These are phyloP conservation scores for Citrus sp. DNA, from an alignment of 345 rosid genomes.

Conservation along the genomic window DNA sequence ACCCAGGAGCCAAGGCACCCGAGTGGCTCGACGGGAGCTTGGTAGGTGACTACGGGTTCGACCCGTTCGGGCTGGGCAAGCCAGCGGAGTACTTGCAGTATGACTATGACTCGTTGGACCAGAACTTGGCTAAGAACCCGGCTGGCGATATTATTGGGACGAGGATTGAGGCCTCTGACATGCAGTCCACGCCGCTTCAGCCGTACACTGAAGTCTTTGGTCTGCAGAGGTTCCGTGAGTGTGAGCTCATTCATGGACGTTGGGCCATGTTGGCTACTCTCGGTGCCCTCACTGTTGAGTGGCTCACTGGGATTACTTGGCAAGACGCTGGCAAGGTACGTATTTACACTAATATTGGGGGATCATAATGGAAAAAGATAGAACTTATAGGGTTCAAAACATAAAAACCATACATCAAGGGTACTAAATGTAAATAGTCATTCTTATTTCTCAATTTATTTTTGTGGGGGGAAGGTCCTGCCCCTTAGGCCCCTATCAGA, in stretches of 20 bases:
- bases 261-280: slow-evolving; percentile 89
- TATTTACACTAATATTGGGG: too few species aligned
- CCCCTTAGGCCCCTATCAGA: too few species aligned
- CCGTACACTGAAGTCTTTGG: slow-evolving; percentile 78
- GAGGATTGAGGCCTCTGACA: slow-evolving; percentile 40
- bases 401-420: too few species aligned
- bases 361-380: too few species aligned
- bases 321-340: slow-evolving; percentile 80
- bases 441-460: too few species aligned
- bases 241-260: slow-evolving; percentile 74
- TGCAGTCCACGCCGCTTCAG: slow-evolving; percentile 63
- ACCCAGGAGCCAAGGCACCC: slow-evolving; percentile 65
- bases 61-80: slow-evolving; percentile 72
- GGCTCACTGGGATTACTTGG: slow-evolving; percentile 79
- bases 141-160: slow-evolving; percentile 64
- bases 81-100: slow-evolving; percentile 73
- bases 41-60: slow-evolving; percentile 76
- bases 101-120: slow-evolving; percentile 70
- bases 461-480: too few species aligned
- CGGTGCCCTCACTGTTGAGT: slow-evolving; percentile 65
- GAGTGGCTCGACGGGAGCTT: slow-evolving; percentile 64
- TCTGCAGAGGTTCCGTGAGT: slow-evolving; percentile 71
- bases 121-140: slow-evolving; percentile 63
- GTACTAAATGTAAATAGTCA: too few species aligned
- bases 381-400: too few species aligned